Evolutionary conservation across 2,329 filamentous ascomycete genomes (phyloP), one percentile per base, ranked within the genome.

Genomic region (Macrophomina pseudophaseolina): DNA sequence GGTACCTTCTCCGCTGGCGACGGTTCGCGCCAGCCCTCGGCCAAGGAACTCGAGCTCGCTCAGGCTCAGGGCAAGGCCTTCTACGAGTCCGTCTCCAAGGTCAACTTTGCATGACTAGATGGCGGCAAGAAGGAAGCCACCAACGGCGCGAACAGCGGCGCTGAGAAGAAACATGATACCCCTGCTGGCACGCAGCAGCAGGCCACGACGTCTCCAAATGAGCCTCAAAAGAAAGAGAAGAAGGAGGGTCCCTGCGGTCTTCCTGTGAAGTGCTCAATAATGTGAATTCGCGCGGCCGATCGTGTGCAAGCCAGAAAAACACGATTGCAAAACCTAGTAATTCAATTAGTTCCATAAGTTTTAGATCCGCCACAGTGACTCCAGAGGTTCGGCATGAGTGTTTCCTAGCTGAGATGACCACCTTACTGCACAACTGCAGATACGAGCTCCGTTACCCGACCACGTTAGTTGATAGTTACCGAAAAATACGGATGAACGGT

Each of bases 11-110:
- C 94, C 69, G 88, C 78, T 69, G 84, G 77, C 68, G 93, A 97
- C 74, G 95, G 95, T 73, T 92, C 90, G 67, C 90, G 95, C 75
- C 90, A 94, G 85, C 95, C 95, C 59, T 83, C 85, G 16, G 77
- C 82, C 8, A 85, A 88, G 72, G 95, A 99, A 85, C 82, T 97
- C 69, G 85, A 91, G 79, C 77, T 98, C 69, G 95, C 95, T 68
- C 86, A 84, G 69, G 86, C 86, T 72, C 95, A 99, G 84, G 95
- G 95, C 80, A 89, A 93, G 85, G 76, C 82, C 65, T 99, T 98
- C 84, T 97, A 91, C 82, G 82, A 91, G 80, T 83, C 86, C 68
- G 86, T 97, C 65, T 80, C 87, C 76, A 94, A 93, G 86, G 85
- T 87, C 72, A 85, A 82, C 79, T 85, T 87, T 69, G 86, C 86